These are phyloP conservation scores for Cystobasidium onofrii DNA, from an alignment of 768 basidiomycete species.

Conservation along the genomic window DNA sequence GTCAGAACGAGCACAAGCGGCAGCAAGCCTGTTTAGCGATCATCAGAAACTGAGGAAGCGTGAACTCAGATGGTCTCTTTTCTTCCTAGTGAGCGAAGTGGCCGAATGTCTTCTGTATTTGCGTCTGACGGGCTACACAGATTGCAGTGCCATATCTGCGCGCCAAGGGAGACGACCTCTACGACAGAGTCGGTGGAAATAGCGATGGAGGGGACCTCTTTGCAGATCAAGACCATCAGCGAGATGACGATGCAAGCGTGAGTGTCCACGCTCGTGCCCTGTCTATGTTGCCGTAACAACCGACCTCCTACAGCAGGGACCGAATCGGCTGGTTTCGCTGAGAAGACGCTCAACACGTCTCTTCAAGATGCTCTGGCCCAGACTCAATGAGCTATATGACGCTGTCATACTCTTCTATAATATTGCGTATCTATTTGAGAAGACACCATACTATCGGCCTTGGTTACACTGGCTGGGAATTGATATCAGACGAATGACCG, in stretches of 20 bases:
- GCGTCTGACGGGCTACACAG: conserved; percentile 47
- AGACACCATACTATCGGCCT: conserved; percentile 75
- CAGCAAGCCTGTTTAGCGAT: conserved; percentile 43
- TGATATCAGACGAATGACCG: conserved; percentile 66
- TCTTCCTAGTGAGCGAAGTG: conserved; percentile 60
- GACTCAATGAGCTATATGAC: conserved; percentile 67
- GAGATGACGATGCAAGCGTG: not conserved
- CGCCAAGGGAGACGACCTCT: conserved; percentile 82
- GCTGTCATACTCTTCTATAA: conserved; percentile 76
- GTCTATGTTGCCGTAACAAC: too few relatives aligned
- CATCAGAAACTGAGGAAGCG: conserved; percentile 59
- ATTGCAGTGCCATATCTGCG: conserved; percentile 80
- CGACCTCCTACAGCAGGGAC: too few relatives aligned
- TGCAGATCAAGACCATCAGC: conserved; percentile 17
- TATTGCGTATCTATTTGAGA: conserved; percentile 80
- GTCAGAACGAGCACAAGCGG: conserved; percentile 54
- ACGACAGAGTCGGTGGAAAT: conserved; percentile 76
- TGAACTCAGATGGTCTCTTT: conserved; percentile 67
- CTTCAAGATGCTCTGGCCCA: conserved; percentile 74
- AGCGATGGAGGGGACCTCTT: conserved; percentile 49
- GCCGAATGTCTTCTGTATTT: not conserved
- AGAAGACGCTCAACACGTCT: conserved; percentile 42
- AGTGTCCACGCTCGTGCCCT: not conserved
- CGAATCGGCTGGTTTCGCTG: not conserved
- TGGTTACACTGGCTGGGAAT: conserved; percentile 82